These are phyloP conservation scores for Gelatoporia subvermispora DNA, from an alignment of 768 basidiomycete genomes.

Conservation along the genomic window DNA sequence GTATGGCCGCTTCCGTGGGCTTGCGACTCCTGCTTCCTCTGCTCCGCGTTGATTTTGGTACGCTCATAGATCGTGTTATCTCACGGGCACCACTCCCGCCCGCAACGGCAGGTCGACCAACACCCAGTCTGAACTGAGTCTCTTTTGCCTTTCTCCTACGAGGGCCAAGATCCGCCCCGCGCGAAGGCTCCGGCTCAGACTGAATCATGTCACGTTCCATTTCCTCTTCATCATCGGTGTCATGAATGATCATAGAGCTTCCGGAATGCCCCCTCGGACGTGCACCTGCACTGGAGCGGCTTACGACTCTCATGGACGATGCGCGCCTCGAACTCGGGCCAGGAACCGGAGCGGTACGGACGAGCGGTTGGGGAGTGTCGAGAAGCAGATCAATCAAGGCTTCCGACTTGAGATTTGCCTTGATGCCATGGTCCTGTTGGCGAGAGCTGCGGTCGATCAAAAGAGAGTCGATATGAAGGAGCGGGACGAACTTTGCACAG, in stretches of 20 bases:
- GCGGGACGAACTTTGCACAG: conserved; percentile 50
- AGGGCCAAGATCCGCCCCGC: conserved; percentile 23
- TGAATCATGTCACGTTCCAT: conserved; percentile 7
- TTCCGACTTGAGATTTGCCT: conserved; percentile 79
- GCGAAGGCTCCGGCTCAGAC: conserved; percentile 11
- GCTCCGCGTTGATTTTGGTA: conserved; percentile 41
- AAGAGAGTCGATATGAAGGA: background rate
- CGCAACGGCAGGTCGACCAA: conserved; percentile 61
- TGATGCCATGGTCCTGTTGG: conserved; percentile 69
- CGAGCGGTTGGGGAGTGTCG: conserved; percentile 33
- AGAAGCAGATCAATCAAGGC: conserved; percentile 71
- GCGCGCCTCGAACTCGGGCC: conserved; percentile 22
- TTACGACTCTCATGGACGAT: conserved; percentile 30
- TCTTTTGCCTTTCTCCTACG: conserved; percentile 71
- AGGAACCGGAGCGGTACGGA: conserved; percentile 13
- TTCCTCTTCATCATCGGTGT: conserved; percentile 40
- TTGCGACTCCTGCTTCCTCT: conserved; percentile 48
- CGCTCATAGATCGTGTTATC: conserved; percentile 53
- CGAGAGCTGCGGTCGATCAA: conserved; percentile 4
- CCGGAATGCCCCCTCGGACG: conserved; percentile 27
- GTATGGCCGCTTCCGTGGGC: conserved; percentile 51
- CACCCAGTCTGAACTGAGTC: conserved; percentile 62
- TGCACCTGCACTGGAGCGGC: conserved; percentile 19
- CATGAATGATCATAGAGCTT: conserved; percentile 34
- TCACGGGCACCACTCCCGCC: conserved; percentile 65